A percentile compares a stretch with the other conserved stretches of the same genome.
phyloP scores from a whole-genome alignment of 257 asterid genomes.

The Solanum appendiculatum region DNA sequence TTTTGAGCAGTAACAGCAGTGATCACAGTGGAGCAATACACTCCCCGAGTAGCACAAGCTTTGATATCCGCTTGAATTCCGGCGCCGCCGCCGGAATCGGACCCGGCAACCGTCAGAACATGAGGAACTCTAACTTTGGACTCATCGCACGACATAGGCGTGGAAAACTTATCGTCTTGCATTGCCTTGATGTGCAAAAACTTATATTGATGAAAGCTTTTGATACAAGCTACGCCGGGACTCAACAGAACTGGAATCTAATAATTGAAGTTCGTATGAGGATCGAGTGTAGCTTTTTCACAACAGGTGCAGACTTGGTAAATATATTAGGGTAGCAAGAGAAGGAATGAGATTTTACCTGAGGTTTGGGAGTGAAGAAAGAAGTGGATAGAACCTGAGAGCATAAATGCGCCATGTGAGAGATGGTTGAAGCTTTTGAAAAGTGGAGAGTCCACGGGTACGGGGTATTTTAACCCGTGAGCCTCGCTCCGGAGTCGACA shows the following conservation, averaged over 20 bases:
- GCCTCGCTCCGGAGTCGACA: not conserved
- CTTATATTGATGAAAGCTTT: slow-evolving; percentile 4
- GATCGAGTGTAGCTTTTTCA: not conserved
- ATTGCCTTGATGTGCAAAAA: slow-evolving; percentile 21
- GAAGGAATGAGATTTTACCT: not conserved
- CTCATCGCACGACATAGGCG: not conserved
- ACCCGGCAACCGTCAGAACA: slow-evolving; percentile 87
- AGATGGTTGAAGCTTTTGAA: not conserved
- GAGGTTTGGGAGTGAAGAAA: slow-evolving; percentile 1
- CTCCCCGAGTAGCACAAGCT: slow-evolving; percentile 84
- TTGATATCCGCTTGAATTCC: slow-evolving; percentile 95
- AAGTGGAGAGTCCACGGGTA: not conserved
- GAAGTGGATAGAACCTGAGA: not conserved
- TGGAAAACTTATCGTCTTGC: slow-evolving; percentile 16
- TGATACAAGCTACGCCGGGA: not conserved
- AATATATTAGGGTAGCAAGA: not conserved
- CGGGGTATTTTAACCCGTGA: not conserved
- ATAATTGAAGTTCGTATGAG: not conserved
- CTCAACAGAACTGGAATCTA: not conserved
- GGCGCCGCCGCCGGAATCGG: slow-evolving; percentile 94
- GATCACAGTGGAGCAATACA: slow-evolving; percentile 81
- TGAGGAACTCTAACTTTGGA: slow-evolving; percentile 53
- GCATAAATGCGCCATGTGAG: not conserved
- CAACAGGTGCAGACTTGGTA: not conserved
- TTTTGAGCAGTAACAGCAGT: slow-evolving; percentile 96